Percentiles rank a stretch among this genome's conserved stretches.
Conservation (phyloP, 2,329 filamentous ascomycete species). For the Escovopsis sp. region DNA sequence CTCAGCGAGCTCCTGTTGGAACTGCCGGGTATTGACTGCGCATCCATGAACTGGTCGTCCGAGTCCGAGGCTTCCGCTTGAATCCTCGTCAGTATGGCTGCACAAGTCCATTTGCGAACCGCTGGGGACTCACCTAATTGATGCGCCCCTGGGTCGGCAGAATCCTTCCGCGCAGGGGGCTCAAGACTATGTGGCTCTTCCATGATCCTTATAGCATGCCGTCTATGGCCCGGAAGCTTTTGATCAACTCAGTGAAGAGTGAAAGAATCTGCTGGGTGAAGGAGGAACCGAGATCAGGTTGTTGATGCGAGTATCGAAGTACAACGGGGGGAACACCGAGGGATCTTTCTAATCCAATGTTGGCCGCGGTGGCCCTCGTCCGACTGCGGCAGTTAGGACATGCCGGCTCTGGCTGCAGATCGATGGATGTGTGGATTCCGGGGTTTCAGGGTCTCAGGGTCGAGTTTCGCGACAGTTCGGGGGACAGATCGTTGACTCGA, state of each 20-base stretch:
- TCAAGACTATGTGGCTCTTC: constrained; percentile 16
- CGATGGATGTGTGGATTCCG: too few relatives aligned
- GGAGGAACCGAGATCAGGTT: too few relatives aligned
- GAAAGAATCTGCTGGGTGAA: too few relatives aligned
- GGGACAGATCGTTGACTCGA: too few relatives aligned
- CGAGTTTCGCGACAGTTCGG: too few relatives aligned
- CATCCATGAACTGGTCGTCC: constrained; percentile 57
- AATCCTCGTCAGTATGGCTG: constrained; percentile 11
- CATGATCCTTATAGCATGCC: constrained; percentile 12
- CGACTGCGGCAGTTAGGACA: too few relatives aligned
- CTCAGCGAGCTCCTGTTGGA: constrained; percentile 33
- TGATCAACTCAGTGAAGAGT: too few relatives aligned
- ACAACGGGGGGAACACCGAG: neutral
- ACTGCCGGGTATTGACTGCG: constrained; percentile 36
- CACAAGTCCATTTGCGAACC: neutral
- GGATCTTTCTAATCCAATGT: neutral
- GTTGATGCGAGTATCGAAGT: too few relatives aligned
- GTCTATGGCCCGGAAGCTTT: neutral
- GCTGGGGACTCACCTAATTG: constrained; percentile 33
- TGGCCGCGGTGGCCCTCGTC: too few relatives aligned
- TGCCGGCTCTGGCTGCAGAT: too few relatives aligned
- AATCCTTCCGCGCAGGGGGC: constrained; percentile 16
- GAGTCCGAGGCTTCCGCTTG: constrained; percentile 43
- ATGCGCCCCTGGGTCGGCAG: constrained; percentile 43
- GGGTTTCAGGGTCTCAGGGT: too few relatives aligned